phyloP scores from a whole-genome alignment of 2,329 filamentous ascomycete species.

The Phialophora macrospora region DNA sequence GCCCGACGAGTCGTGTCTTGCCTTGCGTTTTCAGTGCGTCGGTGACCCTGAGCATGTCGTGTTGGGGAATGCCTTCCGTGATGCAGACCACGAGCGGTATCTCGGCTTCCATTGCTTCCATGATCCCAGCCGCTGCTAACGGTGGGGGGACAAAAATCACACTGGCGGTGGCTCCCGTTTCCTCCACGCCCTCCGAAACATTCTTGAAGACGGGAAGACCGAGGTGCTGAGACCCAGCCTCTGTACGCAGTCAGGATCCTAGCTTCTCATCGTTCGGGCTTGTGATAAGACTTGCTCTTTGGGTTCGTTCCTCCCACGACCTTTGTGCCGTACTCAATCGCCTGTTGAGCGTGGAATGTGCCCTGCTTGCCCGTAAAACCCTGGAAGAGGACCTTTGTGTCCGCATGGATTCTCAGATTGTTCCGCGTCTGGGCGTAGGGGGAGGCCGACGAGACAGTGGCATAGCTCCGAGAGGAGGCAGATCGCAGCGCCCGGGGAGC shows the following conservation, averaged over 20 bases:
- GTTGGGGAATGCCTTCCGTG: slow-evolving; percentile 47
- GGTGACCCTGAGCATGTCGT: slow-evolving; percentile 60
- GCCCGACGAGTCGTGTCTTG: slow-evolving; percentile 95
- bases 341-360: slow-evolving; percentile 89
- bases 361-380: slow-evolving; percentile 54
- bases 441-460: slow-evolving; percentile 65
- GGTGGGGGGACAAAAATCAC: slow-evolving; percentile 94
- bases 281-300: slow-evolving; percentile 67
- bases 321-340: slow-evolving; percentile 98
- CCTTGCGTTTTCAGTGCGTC: slow-evolving; percentile 95
- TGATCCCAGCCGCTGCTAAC: slow-evolving; percentile 89
- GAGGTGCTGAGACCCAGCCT: slow-evolving; percentile 82
- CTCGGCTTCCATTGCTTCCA: slow-evolving; percentile 93
- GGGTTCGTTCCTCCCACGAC: slow-evolving; percentile 98
- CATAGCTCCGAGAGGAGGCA: slow-evolving; percentile 67
- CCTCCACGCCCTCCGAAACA: slow-evolving; percentile 84
- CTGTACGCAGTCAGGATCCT: slow-evolving; percentile 18
- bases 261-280: not conserved
- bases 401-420: slow-evolving; percentile 89
- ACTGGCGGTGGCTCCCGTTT: slow-evolving; percentile 87
- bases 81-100: slow-evolving; percentile 87
- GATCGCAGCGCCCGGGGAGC: slow-evolving; percentile 70
- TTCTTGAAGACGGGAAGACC: slow-evolving; percentile 90
- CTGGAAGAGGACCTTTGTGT: slow-evolving; percentile 96
- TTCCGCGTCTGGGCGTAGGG: slow-evolving; percentile 69